phyloP scores from a whole-genome alignment of 2,329 filamentous ascomycete species.

The Colletotrichum sp. region DNA sequence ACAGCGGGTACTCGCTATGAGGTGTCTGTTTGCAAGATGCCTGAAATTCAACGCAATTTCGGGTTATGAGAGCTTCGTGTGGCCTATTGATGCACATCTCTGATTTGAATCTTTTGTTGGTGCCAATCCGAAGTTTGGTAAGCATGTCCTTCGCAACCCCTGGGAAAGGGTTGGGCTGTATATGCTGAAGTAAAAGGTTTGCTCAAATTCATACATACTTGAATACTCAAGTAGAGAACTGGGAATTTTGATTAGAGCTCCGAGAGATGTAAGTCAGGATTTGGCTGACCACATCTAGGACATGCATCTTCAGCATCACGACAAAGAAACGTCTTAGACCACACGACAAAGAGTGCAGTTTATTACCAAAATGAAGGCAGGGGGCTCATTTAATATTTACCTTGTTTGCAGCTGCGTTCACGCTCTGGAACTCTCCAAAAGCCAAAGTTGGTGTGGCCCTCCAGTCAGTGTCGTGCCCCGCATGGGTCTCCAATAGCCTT shows the following conservation, averaged over 20 bases:
- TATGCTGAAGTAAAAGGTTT: background rate
- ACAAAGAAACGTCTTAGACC: background rate
- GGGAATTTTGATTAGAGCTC: background rate
- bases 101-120: background rate
- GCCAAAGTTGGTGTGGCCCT: background rate
- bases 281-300: background rate
- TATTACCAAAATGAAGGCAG: background rate
- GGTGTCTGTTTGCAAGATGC: background rate
- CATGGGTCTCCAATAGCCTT: background rate
- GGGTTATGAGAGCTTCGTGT: background rate
- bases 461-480: background rate
- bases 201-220: background rate
- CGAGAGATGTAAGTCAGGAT: background rate
- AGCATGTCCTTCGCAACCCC: background rate
- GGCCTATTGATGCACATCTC: background rate
- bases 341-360: background rate
- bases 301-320: background rate
- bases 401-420: background rate
- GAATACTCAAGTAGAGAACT: background rate
- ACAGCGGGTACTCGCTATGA: background rate
- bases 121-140: background rate
- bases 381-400: too few relatives aligned
- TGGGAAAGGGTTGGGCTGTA: fast-evolving
- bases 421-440: background rate
- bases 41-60: background rate